Percentiles rank a stretch among this genome's conserved stretches.
Conservation (phyloP, 176 grass and related monocot genomes). For the Eragrostis nindensis region DNA sequence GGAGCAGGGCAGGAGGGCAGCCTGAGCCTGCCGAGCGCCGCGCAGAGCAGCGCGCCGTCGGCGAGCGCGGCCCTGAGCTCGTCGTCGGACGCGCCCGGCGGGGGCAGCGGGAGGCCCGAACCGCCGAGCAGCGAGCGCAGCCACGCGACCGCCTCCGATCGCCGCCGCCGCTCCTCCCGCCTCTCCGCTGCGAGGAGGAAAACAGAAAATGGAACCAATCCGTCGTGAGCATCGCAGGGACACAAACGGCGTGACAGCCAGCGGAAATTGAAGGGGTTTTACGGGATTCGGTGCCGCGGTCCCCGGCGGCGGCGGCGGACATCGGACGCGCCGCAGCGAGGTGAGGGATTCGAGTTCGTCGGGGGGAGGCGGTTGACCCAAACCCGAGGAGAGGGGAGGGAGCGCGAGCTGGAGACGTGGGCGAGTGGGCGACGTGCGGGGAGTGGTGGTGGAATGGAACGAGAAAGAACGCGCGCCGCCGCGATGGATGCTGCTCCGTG, state of each 20-base stretch:
- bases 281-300: constrained; percentile 25
- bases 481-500: neutral
- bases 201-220: neutral
- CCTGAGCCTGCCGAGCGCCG: constrained; percentile 35
- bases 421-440: constrained; percentile 49
- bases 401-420: constrained; percentile 33
- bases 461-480: neutral
- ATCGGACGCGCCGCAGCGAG: no score
- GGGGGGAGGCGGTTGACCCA: neutral
- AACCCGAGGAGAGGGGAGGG: neutral
- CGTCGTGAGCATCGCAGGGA: neutral
- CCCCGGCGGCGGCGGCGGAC: constrained; percentile 10
- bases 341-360: neutral
- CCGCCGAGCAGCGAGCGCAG: constrained; percentile 42
- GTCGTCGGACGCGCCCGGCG: constrained; percentile 47
- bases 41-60: constrained; percentile 54
- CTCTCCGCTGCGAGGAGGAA: constrained; percentile 26
- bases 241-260: neutral
- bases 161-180: constrained; percentile 15
- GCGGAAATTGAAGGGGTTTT: neutral
- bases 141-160: constrained; percentile 58
- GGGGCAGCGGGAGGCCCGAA: constrained; percentile 36
- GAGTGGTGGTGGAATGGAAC: neutral
- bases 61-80: constrained; percentile 41
- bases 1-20: neutral